A percentile compares a stretch with the other conserved stretches of the same genome.
Evolutionary conservation across 768 basidiomycete species (phyloP).

Genomic region (Goffeauzyma gilvescens): DNA sequence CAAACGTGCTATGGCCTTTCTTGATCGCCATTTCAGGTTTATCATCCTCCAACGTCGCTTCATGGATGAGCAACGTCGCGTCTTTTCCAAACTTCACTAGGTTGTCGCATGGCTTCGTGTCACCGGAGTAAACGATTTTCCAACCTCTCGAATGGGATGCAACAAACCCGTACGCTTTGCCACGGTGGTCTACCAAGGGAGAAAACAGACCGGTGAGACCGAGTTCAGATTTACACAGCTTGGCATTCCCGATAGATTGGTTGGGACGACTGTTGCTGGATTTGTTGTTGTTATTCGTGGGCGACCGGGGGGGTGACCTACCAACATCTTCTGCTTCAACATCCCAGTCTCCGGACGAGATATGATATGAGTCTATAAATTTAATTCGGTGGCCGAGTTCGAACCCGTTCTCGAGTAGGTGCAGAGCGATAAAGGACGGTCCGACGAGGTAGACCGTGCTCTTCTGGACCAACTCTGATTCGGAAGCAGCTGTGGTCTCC

Average conservation of each 20-base stretch:
- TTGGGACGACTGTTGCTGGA: too few relatives aligned
- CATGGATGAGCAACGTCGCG: conserved; percentile 76
- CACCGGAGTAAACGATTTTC: conserved; percentile 72
- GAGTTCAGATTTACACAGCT: conserved; percentile 22
- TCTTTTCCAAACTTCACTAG: conserved; percentile 46
- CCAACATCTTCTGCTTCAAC: too few relatives aligned
- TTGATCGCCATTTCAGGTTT: conserved; percentile 48
- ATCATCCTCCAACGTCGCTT: conserved; percentile 79
- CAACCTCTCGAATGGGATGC: conserved; percentile 53
- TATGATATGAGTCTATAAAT: too few relatives aligned
- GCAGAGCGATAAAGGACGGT: conserved; percentile 18
- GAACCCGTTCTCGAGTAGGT: conserved; percentile 40
- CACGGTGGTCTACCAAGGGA: conserved; percentile 56
- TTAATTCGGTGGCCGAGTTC: conserved; percentile 3
- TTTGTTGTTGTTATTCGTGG: too few relatives aligned
- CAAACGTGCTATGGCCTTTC: conserved; percentile 78
- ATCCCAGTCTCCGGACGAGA: too few relatives aligned
- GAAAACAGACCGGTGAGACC: conserved; percentile 46
- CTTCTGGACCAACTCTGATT: neutral
- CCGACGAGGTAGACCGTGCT: conserved; percentile 61
- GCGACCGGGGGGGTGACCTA: too few relatives aligned
- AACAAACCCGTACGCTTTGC: conserved; percentile 51
- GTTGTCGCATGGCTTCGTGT: conserved; percentile 57
- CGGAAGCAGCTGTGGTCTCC: conserved; percentile 16
- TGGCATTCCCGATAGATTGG: neutral